Percentiles rank a stretch among this genome's conserved stretches.
Conservation (phyloP, 2,329 filamentous ascomycete genomes). For the Bipolaris oryzae region DNA sequence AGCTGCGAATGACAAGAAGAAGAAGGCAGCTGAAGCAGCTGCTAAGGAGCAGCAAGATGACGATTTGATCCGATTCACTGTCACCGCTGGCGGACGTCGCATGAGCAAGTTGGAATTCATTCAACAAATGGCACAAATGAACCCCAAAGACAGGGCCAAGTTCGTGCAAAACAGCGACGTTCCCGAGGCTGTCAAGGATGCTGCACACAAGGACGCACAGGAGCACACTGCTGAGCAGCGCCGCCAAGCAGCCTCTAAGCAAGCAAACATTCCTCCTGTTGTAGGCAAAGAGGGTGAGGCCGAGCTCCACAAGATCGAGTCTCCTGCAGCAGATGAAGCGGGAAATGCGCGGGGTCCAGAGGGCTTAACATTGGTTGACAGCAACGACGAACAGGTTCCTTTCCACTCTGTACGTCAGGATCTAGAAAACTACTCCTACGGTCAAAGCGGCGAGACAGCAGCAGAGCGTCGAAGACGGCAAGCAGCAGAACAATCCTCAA, state of each 20-base stretch:
- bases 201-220: conserved; percentile 52
- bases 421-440: conserved; percentile 36
- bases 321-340: conserved; percentile 33
- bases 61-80: conserved; percentile 74
- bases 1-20: conserved; percentile 29
- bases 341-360: conserved; percentile 41
- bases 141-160: conserved; percentile 66
- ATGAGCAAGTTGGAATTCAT: conserved; percentile 85
- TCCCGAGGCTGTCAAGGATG: conserved; percentile 55
- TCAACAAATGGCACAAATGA: conserved; percentile 72
- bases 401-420: conserved; percentile 54
- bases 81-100: conserved; percentile 71
- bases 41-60: conserved; percentile 67
- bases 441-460: conserved; percentile 41
- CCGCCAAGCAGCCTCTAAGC: conserved; percentile 30
- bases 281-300: conserved; percentile 44
- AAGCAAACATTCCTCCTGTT: conserved; percentile 39
- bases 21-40: conserved; percentile 21
- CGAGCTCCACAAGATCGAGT: conserved; percentile 40
- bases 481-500: conserved; percentile 26
- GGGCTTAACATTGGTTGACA: conserved; percentile 54
- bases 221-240: conserved; percentile 42
- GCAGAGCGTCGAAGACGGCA: conserved; percentile 54
- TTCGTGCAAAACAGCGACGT: conserved; percentile 56
- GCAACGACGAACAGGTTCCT: conserved; percentile 54